Conservation (phyloP, 192 early-diverging fungal genomes). For the Obelidium mucronatum region DNA sequence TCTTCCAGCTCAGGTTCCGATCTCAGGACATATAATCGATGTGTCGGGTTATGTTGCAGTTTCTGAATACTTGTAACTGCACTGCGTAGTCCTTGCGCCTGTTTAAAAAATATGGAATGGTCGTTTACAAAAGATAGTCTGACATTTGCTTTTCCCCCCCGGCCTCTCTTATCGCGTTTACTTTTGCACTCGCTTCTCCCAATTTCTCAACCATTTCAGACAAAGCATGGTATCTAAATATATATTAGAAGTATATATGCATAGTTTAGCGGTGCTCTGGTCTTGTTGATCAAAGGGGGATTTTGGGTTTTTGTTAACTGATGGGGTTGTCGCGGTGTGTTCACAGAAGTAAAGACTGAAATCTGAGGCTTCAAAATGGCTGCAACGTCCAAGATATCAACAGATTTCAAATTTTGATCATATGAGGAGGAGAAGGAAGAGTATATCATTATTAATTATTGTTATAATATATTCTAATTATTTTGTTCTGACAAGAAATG, state of each 20-base stretch:
- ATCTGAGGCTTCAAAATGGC: too few species aligned
- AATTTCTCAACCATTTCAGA: conserved; percentile 45
- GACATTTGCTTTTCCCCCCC: too few species aligned
- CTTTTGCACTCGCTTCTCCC: conserved; percentile 46
- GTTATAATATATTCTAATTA: too few species aligned
- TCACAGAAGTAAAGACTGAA: conserved; percentile 31
- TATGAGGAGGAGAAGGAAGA: too few species aligned
- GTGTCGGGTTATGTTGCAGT: conserved; percentile 43
- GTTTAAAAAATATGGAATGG: neutral
- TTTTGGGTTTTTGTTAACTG: too few species aligned
- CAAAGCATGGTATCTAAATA: conserved; percentile 32
- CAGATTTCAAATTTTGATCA: too few species aligned
- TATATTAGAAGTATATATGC: too few species aligned
- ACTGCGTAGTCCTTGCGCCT: conserved; percentile 51
- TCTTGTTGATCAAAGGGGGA: too few species aligned
- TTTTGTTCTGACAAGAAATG: too few species aligned
- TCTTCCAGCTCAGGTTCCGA: neutral
- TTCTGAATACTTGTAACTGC: conserved; percentile 51
- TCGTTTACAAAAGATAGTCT: neutral
- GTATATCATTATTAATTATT: too few species aligned
- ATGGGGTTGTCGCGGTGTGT: conserved; percentile 28
- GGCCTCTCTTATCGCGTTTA: conserved; percentile 2
- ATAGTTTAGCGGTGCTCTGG: too few species aligned
- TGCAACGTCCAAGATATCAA: too few species aligned
- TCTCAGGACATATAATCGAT: conserved; percentile 50